Conservation (phyloP, 805 yeast genomes). For the Yarrowia sp. region DNA sequence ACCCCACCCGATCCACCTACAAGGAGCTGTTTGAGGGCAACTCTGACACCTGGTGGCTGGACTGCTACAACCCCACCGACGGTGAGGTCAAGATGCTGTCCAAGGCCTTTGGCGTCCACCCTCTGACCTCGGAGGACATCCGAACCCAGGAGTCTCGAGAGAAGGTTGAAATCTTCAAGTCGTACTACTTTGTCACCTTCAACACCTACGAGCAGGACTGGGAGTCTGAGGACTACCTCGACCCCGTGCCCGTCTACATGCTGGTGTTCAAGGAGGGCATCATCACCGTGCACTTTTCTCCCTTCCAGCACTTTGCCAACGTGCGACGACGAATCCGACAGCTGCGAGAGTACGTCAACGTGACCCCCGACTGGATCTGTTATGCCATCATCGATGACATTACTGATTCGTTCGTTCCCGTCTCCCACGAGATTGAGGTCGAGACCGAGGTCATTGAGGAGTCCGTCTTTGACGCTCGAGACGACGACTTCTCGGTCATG, state of each 20-base stretch:
- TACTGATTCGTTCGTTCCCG: constrained; percentile 69
- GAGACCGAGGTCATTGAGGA: constrained; percentile 76
- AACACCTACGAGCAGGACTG: constrained; percentile 91
- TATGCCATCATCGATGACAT: constrained; percentile 72
- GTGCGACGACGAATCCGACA: constrained; percentile 71
- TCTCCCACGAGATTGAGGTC: constrained; percentile 62
- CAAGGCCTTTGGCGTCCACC: constrained; percentile 96
- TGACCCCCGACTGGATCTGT: constrained; percentile 70
- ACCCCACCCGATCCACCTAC: constrained; percentile 57
- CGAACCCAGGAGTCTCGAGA: constrained; percentile 97
- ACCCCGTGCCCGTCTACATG: constrained; percentile 65
- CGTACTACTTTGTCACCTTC: constrained; percentile 94
- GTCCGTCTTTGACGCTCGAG: constrained; percentile 81
- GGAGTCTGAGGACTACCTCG: constrained; percentile 79
- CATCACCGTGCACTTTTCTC: constrained; percentile 66
- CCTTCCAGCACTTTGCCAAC: constrained; percentile 64
- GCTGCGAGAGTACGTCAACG: constrained; percentile 65
- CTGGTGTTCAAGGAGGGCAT: constrained; percentile 68
- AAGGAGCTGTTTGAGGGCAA: constrained; percentile 74
- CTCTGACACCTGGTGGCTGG: constrained; percentile 98
- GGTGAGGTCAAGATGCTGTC: constrained; percentile 91
- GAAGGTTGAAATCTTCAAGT: constrained; percentile 89
- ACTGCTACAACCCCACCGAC: constrained; percentile 92
- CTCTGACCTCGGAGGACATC: constrained; percentile 96
- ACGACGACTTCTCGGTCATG: constrained; percentile 76